These are phyloP conservation scores for Aspergillus bridgeri DNA, from an alignment of 495 filamentous ascomycete species.

Conservation along the genomic window DNA sequence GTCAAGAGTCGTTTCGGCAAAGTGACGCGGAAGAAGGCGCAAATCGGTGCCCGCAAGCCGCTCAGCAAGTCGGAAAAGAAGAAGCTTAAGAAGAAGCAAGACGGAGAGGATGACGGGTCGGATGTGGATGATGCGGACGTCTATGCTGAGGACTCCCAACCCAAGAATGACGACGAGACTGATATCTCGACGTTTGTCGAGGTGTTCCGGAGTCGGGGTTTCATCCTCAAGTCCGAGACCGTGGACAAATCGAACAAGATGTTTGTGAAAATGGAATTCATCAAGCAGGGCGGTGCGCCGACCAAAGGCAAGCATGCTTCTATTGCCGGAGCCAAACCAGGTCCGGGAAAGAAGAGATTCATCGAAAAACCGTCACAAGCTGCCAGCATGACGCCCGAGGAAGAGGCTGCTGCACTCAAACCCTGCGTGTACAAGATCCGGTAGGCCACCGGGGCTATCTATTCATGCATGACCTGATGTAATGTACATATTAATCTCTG, in stretches of 20 bases:
- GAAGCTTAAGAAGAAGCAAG: conserved; percentile 40
- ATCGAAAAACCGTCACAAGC: conserved; percentile 53
- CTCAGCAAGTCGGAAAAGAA: conserved; percentile 54
- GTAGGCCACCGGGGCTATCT: conserved; percentile 33
- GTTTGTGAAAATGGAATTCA: conserved; percentile 95
- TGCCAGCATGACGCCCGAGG: conserved; percentile 44
- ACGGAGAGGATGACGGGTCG: conserved; percentile 33
- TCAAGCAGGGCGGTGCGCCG: conserved; percentile 66
- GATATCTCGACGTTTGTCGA: conserved; percentile 87
- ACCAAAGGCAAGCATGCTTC: conserved; percentile 64
- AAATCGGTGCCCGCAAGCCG: conserved; percentile 61
- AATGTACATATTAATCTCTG: neutral
- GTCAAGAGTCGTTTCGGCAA: conserved; percentile 87
- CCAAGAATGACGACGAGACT: conserved; percentile 54
- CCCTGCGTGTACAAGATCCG: conserved; percentile 96
- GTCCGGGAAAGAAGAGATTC: conserved; percentile 55
- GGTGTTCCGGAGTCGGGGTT: conserved; percentile 72
- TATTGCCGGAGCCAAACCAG: conserved; percentile 32
- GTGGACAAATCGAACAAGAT: conserved; percentile 90
- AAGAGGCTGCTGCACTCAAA: conserved; percentile 75
- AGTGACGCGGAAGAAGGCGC: conserved; percentile 52
- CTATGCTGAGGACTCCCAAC: conserved; percentile 47
- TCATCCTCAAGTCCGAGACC: conserved; percentile 60
- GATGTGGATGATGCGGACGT: conserved; percentile 46
- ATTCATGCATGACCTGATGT: neutral